phyloP scores from a whole-genome alignment of 2,329 filamentous ascomycete species.

The Fusarium secorum region DNA sequence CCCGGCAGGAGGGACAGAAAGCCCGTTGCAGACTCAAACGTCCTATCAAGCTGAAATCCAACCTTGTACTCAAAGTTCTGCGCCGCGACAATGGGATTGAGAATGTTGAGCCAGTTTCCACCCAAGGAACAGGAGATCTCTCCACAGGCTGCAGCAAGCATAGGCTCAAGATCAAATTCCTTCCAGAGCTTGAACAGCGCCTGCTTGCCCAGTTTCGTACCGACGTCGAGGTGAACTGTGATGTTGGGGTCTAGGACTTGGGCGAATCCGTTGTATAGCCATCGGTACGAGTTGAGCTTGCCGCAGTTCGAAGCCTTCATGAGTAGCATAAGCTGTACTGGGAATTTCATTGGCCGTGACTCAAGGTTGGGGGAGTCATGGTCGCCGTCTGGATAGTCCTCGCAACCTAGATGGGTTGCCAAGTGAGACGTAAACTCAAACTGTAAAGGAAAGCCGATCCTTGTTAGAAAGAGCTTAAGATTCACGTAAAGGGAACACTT shows the following conservation, averaged over 20 bases:
- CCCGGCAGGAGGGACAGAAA: neutral
- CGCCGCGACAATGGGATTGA: neutral
- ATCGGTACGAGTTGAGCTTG: constrained; percentile 5
- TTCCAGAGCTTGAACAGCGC: neutral
- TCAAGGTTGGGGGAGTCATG: too few relatives aligned
- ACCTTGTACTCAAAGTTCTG: constrained; percentile 14
- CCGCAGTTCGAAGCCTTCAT: neutral
- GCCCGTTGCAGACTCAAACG: neutral
- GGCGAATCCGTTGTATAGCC: neutral
- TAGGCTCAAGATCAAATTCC: neutral
- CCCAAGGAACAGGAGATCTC: neutral
- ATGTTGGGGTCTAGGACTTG: neutral
- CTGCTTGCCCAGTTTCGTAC: neutral
- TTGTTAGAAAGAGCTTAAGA: accelerated
- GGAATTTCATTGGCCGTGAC: accelerated
- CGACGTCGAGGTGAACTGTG: neutral
- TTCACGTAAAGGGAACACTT: accelerated
- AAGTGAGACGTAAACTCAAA: neutral
- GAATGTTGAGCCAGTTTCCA: neutral
- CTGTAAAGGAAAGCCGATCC: accelerated
- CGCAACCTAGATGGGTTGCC: neutral
- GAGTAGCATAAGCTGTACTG: neutral
- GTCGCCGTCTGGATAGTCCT: too few relatives aligned
- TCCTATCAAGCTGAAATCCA: neutral
- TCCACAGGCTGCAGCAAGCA: neutral